These are phyloP conservation scores for Sequoiadendron giganteum DNA, from an alignment of 75 land plant species.

Conservation along the genomic window DNA sequence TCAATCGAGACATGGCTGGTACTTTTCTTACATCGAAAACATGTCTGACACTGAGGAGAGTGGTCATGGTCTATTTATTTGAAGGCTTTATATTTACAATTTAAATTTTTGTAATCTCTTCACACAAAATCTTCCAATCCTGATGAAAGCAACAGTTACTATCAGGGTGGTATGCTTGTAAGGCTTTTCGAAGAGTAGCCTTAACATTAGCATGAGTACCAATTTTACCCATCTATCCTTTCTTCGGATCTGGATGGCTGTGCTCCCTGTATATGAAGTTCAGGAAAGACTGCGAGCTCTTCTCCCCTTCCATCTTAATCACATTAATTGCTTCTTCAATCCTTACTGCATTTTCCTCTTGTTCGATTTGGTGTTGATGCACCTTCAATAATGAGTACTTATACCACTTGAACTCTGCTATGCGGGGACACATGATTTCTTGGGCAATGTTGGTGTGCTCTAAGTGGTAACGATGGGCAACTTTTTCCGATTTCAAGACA, in stretches of 20 bases:
- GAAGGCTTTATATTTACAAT: not conserved
- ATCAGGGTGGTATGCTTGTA: conserved; percentile 14
- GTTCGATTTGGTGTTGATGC: not conserved
- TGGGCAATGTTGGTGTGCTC: conserved; percentile 7
- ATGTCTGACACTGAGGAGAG: no score
- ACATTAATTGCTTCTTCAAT: not conserved
- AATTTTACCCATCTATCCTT: not conserved
- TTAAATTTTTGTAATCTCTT: conserved; percentile 14
- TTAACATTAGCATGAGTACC: not conserved
- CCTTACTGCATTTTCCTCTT: not conserved
- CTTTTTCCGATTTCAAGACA: not conserved
- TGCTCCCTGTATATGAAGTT: not conserved
- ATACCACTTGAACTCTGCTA: no score
- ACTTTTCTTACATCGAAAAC: no score
- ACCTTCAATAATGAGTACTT: not conserved
- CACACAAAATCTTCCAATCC: conserved; percentile 15
- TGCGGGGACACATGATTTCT: no score
- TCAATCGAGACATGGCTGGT: no score
- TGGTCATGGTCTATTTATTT: not conserved
- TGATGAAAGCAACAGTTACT: not conserved
- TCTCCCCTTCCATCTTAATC: not conserved
- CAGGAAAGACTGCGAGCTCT: conserved; percentile 6
- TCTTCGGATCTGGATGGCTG: conserved; percentile 1
- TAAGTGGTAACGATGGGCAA: conserved; percentile 11
- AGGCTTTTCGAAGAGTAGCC: conserved; percentile 9